A percentile compares a stretch with the other conserved stretches of the same genome.
These are phyloP conservation scores for Papiliotrema nemorosa DNA, from an alignment of 1,284 basidiomycete species.

Conservation along the genomic window DNA sequence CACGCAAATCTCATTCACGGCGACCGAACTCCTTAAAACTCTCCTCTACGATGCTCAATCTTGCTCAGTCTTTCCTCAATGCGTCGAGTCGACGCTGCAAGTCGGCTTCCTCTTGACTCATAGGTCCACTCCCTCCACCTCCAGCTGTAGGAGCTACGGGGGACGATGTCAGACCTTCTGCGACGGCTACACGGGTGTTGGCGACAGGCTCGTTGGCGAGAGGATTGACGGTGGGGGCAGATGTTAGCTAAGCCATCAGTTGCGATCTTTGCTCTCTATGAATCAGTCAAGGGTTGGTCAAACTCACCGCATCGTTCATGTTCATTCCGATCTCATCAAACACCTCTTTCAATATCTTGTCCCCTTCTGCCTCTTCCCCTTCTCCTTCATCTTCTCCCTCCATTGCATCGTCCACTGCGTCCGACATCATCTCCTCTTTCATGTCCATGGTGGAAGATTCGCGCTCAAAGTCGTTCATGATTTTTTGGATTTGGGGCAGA, in stretches of 20 bases:
- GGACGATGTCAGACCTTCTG: conserved; percentile 57
- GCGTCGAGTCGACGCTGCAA: conserved; percentile 83
- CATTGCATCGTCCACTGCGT: conserved; percentile 98
- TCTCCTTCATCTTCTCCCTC: conserved; percentile 89
- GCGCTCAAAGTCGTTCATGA: conserved; percentile 97
- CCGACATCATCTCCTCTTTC: conserved; percentile 99
- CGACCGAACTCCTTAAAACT: too few species aligned
- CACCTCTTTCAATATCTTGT: conserved; percentile 93
- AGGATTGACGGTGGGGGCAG: conserved; percentile 70
- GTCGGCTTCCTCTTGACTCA: conserved; percentile 74
- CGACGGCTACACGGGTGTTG: conserved; percentile 70
- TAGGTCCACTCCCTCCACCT: conserved; percentile 53
- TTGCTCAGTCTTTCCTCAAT: conserved; percentile 54
- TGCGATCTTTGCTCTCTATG: background rate
- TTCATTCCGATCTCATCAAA: conserved; percentile 95
- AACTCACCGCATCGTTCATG: conserved; percentile 76
- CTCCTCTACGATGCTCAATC: too few species aligned
- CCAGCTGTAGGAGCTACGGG: conserved; percentile 47
- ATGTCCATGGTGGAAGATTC: conserved; percentile 99
- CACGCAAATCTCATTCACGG: too few species aligned
- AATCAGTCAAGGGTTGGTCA: background rate
- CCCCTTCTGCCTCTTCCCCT: conserved; percentile 81
- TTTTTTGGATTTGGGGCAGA: conserved; percentile 84
- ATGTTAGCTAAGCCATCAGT: conserved; percentile 59
- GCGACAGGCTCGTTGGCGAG: conserved; percentile 60